These are phyloP conservation scores for Sparassis latifolia DNA, from an alignment of 1,284 basidiomycete species.

Conservation along the genomic window DNA sequence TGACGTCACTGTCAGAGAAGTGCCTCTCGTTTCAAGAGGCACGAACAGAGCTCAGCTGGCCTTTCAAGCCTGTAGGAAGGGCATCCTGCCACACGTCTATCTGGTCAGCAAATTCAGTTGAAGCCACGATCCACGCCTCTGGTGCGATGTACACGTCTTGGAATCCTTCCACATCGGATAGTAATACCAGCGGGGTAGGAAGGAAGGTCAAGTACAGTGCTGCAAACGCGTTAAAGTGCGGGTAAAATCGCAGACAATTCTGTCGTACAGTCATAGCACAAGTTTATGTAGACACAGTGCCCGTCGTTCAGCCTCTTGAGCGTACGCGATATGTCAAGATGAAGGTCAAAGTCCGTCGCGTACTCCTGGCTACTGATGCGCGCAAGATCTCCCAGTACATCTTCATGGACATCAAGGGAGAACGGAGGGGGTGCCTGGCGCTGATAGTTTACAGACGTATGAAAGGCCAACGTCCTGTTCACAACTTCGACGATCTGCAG, in stretches of 20 bases:
- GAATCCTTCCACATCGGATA: slow-evolving; percentile 37
- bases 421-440: slow-evolving; percentile 47
- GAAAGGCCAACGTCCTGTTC: slow-evolving; percentile 53
- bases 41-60: slow-evolving; percentile 37
- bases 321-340: slow-evolving; percentile 45
- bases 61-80: slow-evolving; percentile 41
- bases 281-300: slow-evolving; percentile 49
- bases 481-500: slow-evolving; percentile 46
- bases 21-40: slow-evolving; percentile 9
- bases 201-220: slow-evolving; percentile 47
- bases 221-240: slow-evolving; percentile 5
- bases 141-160: slow-evolving; percentile 52
- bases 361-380: slow-evolving; percentile 40
- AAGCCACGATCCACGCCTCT: slow-evolving; percentile 48
- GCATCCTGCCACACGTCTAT: slow-evolving; percentile 49
- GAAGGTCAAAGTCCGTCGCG: slow-evolving; percentile 45
- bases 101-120: slow-evolving; percentile 46
- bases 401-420: slow-evolving; percentile 48
- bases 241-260: background rate
- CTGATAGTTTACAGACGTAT: slow-evolving; percentile 55
- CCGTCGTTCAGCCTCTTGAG: slow-evolving; percentile 54
- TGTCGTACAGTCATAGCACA: slow-evolving; percentile 44
- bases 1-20: background rate
- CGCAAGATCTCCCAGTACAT: slow-evolving; percentile 43
- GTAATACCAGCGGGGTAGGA: slow-evolving; percentile 45